Evolutionary conservation across 805 yeast genomes (phyloP), one percentile per base, ranked within the genome.

Genomic region (Torulaspora gathmanii): DNA sequence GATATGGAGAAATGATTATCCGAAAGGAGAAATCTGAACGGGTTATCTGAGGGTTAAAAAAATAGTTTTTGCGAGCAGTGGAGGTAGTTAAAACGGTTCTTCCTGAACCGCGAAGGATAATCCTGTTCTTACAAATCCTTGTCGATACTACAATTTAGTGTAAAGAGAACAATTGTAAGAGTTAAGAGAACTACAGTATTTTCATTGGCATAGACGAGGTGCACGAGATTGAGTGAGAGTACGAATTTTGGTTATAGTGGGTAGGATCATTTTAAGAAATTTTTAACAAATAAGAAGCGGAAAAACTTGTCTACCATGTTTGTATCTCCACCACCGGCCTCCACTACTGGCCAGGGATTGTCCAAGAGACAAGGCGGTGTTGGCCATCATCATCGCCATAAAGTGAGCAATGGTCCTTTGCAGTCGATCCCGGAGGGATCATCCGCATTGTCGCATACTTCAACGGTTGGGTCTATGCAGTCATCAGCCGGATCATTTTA

Each of bases 291-390:
- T 10, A 20, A 27, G 23, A 15, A 34, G 15, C 34, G 12, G 15
- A 31, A 15, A 7, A 31, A 17, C n/a, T 12, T 13, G 3, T 15
- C 34, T 2, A 15, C 17, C 29, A 61, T 61, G 66, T 61, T 61
- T 46, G 65, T 61, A 30, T 60, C 64, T 19, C 66, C 65, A 17
- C 64, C 65, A 16, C 65, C 66, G 15, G 62, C 65, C 7, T 54
- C 55, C n/a, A 42, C 60, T 20, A 53, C 56, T 4, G 48, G 53
- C 13, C 58, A 53, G 26, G 54, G 47, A n/a, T 37, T 55, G 29
- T 51, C 50, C 11, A 52, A 47, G 47, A 51, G 46, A 33, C 50
- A 42, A 19, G 27, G 46, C 5, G 46, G 45, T 22, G 11, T 22
- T 7, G 35, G 25, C 25, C 25, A 23, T 34, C 44, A 35, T 33